Conservation (phyloP, 805 yeast genomes). For the Candida ponderosae region DNA sequence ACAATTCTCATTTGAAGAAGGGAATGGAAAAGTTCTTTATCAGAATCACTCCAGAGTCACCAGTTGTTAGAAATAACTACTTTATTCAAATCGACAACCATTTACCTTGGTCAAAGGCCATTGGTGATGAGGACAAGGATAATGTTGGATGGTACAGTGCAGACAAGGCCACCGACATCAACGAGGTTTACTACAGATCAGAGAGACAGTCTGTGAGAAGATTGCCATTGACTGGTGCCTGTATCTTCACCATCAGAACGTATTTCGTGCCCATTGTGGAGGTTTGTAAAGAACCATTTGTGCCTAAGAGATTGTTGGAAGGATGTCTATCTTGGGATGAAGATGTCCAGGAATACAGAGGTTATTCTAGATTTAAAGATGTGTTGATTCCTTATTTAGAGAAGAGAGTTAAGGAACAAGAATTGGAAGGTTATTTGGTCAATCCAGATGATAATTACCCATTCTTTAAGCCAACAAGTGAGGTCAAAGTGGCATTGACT, state of each 20-base stretch:
- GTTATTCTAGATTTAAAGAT: constrained; percentile 45
- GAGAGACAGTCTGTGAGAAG: constrained; percentile 60
- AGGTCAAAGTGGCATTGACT: background rate
- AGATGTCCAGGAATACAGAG: constrained; percentile 56
- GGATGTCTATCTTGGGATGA: constrained; percentile 54
- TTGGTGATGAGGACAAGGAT: constrained; percentile 47
- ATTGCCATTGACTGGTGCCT: constrained; percentile 51
- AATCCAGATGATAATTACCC: constrained; percentile 23
- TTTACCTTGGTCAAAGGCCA: constrained; percentile 57
- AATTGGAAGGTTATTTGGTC: constrained; percentile 28
- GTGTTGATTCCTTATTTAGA: constrained; percentile 48
- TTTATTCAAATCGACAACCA: constrained; percentile 57
- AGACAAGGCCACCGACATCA: constrained; percentile 34
- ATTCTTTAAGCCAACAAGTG: background rate
- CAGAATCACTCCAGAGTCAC: constrained; percentile 48
- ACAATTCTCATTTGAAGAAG: constrained; percentile 43
- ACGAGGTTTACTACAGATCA: constrained; percentile 46
- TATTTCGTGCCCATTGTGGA: constrained; percentile 50
- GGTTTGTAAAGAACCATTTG: constrained; percentile 49
- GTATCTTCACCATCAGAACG: constrained; percentile 54
- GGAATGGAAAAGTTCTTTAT: constrained; percentile 64
- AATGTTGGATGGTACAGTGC: constrained; percentile 64
- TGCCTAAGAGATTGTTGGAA: constrained; percentile 51
- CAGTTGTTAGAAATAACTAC: constrained; percentile 61
- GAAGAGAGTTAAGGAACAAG: constrained; percentile 40